A percentile compares a stretch with the other conserved stretches of the same genome.
phyloP scores from a whole-genome alignment of 306 rosid species.

The Astragalus membranaceus region DNA sequence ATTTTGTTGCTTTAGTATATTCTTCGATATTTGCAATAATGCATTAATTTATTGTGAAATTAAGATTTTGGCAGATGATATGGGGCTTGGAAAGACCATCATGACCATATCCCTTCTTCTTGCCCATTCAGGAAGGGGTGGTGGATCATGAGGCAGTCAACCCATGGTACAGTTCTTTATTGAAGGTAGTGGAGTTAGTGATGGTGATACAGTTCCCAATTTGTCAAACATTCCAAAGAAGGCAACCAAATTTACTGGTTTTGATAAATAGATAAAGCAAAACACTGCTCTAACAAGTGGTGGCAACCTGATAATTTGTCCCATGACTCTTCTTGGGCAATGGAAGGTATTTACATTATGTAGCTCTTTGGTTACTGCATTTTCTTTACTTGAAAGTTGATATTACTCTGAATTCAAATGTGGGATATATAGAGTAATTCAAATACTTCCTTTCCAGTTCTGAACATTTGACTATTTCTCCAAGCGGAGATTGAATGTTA shows the following conservation, averaged over 20 bases:
- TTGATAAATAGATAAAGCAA: too few relatives aligned
- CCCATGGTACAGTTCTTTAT: constrained; percentile 23
- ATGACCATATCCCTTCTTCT: constrained; percentile 91
- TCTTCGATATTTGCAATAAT: constrained; percentile 13
- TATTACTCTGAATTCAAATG: not conserved
- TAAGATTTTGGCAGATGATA: constrained; percentile 96
- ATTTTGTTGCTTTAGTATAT: not conserved
- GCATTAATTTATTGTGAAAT: constrained; percentile 26
- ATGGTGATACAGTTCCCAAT: too few relatives aligned
- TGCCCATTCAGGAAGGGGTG: constrained; percentile 58
- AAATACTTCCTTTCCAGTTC: constrained; percentile 1
- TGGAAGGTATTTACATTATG: constrained; percentile 67
- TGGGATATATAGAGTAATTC: not conserved
- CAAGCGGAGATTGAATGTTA: constrained; percentile 96
- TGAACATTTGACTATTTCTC: constrained; percentile 29
- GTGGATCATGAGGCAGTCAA: constrained; percentile 49
- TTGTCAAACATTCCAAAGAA: too few relatives aligned
- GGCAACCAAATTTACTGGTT: too few relatives aligned
- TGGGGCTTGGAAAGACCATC: constrained; percentile 97
- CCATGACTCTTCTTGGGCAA: too few relatives aligned
- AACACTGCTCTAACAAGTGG: too few relatives aligned
- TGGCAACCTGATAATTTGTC: too few relatives aligned
- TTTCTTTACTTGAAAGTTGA: constrained; percentile 11
- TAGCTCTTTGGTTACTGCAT: constrained; percentile 14
- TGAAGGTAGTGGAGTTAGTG: constrained; percentile 46